Evolutionary conservation across 352 stramenopile species (phyloP).

Genomic region (Phytophthora pluvialis): DNA sequence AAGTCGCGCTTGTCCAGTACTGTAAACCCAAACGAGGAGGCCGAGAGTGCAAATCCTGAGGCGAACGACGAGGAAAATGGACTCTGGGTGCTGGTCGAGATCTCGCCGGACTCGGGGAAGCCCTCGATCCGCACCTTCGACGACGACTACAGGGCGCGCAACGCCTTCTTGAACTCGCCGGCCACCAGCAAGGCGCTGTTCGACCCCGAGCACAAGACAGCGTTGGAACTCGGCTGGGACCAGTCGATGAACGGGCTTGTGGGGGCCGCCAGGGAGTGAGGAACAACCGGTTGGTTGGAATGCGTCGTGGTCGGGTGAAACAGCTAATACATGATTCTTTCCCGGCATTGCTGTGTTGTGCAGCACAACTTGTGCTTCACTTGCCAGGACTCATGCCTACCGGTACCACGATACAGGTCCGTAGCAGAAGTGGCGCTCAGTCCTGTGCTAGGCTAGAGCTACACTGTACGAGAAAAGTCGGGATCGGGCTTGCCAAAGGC

Average conservation of each 20-base stretch:
- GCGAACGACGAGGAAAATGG: constrained; percentile 3
- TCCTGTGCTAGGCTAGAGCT: too few species aligned
- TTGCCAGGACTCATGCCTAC: too few species aligned
- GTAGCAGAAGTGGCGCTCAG: too few species aligned
- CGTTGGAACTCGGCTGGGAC: constrained; percentile 16
- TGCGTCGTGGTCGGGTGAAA: too few species aligned
- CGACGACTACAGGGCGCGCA: constrained; percentile 28
- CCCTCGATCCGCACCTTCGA: constrained; percentile 8
- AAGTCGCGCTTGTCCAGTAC: constrained; percentile 3
- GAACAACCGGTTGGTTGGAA: too few species aligned
- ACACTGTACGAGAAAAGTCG: too few species aligned
- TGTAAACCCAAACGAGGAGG: neutral
- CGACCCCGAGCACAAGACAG: constrained; percentile 16
- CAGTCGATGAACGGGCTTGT: constrained; percentile 8
- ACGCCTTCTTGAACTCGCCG: constrained; percentile 25
- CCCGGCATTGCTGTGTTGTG: neutral
- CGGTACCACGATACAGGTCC: too few species aligned
- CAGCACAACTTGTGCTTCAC: too few species aligned
- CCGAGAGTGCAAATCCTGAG: neutral
- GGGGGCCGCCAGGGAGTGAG: neutral
- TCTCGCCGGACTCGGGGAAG: constrained; percentile 4
- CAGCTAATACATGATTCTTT: constrained; percentile 10
- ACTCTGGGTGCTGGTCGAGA: constrained; percentile 27
- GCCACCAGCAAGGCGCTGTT: constrained; percentile 29
- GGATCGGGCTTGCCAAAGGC: too few species aligned